These are phyloP conservation scores for Fusarium sp. DNA, from an alignment of 2,329 filamentous ascomycete species.

Conservation along the genomic window DNA sequence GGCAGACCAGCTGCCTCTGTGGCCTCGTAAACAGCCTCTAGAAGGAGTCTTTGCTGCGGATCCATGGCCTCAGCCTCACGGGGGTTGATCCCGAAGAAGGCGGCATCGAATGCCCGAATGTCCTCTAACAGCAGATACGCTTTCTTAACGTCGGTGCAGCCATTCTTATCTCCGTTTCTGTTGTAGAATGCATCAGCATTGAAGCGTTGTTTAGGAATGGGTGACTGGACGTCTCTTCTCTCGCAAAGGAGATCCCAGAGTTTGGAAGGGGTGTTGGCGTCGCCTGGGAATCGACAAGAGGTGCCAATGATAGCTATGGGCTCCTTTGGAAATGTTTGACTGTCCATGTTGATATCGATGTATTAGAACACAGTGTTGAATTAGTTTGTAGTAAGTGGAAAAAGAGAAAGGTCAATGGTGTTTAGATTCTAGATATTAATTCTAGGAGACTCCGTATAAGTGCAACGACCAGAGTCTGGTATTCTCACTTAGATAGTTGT, in stretches of 20 bases:
- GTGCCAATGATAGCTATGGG: slow-evolving; percentile 59
- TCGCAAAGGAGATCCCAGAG: slow-evolving; percentile 20
- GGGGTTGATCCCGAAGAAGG: slow-evolving; percentile 14
- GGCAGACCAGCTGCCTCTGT: slow-evolving; percentile 1
- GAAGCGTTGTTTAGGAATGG: neutral
- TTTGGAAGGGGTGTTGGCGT: slow-evolving; percentile 42
- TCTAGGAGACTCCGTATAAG: neutral
- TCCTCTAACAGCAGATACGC: slow-evolving; percentile 18
- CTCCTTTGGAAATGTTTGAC: slow-evolving; percentile 35
- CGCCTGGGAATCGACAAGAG: slow-evolving; percentile 57
- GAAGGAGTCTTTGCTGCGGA: slow-evolving; percentile 10
- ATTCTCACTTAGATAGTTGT: neutral
- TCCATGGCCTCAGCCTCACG: slow-evolving; percentile 18
- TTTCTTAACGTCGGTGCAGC: slow-evolving; percentile 11
- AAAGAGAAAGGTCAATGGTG: neutral
- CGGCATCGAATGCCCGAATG: slow-evolving; percentile 47
- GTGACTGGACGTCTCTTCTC: slow-evolving; percentile 4
- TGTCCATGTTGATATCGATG: neutral
- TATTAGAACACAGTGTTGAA: neutral
- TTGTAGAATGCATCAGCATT: slow-evolving; percentile 21
- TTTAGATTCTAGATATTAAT: neutral
- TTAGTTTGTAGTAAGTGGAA: neutral
- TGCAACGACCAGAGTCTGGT: neutral
- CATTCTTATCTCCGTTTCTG: slow-evolving; percentile 4
- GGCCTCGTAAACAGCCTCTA: slow-evolving; percentile 11